Evolutionary conservation across 768 basidiomycete species (phyloP).

Genomic region (Rhodotorula diobovata): DNA sequence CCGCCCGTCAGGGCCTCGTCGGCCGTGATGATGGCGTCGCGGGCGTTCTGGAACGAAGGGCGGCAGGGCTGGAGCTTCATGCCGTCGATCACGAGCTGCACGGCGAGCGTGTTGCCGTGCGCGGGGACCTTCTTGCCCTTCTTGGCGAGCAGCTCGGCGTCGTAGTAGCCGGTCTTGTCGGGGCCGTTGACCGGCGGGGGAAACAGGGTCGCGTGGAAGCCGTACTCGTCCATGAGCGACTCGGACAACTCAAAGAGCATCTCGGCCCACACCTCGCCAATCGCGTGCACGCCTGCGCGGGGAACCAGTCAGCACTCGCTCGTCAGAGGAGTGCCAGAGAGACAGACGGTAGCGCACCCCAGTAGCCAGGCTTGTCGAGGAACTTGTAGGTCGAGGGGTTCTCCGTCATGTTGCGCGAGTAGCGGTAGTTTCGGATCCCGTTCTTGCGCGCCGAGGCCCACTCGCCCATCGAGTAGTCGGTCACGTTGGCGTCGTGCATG

Average conservation of each 20-base stretch:
- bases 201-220: conserved; percentile 55
- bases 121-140: conserved; percentile 67
- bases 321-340: not conserved
- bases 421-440: conserved; percentile 58
- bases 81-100: conserved; percentile 69
- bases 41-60: conserved; percentile 50
- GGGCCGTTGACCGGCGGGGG: conserved; percentile 61
- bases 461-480: conserved; percentile 44
- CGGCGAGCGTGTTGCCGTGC: conserved; percentile 77
- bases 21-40: conserved; percentile 51
- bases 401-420: conserved; percentile 53
- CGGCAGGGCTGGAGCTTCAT: conserved; percentile 95
- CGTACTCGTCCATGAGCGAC: conserved; percentile 41
- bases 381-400: conserved; percentile 44
- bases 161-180: conserved; percentile 62
- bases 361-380: conserved; percentile 87
- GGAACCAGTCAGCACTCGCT: not conserved
- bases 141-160: conserved; percentile 44
- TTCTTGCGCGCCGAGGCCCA: conserved; percentile 77
- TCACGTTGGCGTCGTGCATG: conserved; percentile 47
- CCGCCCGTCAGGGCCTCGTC: conserved; percentile 85
- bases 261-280: conserved; percentile 90
- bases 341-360: conserved; percentile 43
- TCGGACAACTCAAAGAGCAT: conserved; percentile 49
- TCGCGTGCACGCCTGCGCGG: conserved; percentile 54